Conservation (phyloP, 306 rosid species). For the Vigna angularis region DNA sequence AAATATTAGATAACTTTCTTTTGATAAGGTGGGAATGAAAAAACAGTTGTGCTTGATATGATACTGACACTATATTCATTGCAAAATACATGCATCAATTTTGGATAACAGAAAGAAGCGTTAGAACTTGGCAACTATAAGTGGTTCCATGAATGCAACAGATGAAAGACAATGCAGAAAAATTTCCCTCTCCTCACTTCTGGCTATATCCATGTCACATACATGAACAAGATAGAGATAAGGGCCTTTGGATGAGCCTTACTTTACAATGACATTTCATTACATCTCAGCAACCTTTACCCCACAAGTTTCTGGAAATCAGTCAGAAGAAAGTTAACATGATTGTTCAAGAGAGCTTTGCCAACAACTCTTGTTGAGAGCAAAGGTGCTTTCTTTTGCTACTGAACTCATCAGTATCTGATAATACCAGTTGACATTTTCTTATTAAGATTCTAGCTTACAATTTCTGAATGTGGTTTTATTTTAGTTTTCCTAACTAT, state of each 20-base stretch:
- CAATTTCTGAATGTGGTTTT: conserved; percentile 48
- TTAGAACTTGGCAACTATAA: conserved; percentile 9
- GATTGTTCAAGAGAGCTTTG: conserved; percentile 33
- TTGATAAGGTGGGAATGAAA: background rate
- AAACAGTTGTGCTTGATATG: background rate
- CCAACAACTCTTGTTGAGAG: background rate
- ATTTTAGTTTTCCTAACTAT: conserved; percentile 50
- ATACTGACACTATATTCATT: background rate
- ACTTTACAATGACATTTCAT: conserved; percentile 70
- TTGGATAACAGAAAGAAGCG: background rate
- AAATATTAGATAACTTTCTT: no score
- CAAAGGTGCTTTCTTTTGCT: conserved; percentile 23
- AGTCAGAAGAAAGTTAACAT: conserved; percentile 36
- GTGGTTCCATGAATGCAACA: background rate
- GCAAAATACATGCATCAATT: background rate
- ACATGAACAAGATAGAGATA: conserved; percentile 48
- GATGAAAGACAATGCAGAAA: conserved; percentile 22
- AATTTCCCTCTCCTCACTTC: background rate
- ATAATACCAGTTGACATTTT: conserved; percentile 43
- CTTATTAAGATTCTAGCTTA: conserved; percentile 47
- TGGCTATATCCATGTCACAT: conserved; percentile 36
- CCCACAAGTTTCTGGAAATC: conserved; percentile 53
- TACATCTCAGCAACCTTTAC: conserved; percentile 89
- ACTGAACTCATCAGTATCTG: conserved; percentile 40
- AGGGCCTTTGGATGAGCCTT: conserved; percentile 76